Percentiles rank a stretch among this genome's conserved stretches.
Conservation (phyloP, 176 grass and related monocot genomes). For the Eragrostis curvula region DNA sequence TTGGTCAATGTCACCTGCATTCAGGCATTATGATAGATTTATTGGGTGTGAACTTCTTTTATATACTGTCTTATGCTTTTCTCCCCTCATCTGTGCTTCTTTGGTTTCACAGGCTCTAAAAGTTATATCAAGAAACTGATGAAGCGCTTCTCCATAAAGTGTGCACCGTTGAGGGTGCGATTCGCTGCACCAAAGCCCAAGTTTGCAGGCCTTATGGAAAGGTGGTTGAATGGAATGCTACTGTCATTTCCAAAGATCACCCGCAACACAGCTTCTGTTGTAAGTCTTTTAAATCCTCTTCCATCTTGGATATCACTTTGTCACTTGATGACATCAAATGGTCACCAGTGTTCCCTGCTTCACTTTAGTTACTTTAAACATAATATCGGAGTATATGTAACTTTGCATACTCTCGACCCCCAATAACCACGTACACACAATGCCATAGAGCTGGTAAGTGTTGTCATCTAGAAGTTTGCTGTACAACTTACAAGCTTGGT, state of each 20-base stretch:
- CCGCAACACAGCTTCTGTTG: conserved; percentile 59
- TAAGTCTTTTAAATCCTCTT: conserved; percentile 42
- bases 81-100: conserved; percentile 11
- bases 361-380: not conserved
- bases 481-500: not conserved
- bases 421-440: not conserved
- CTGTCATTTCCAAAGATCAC: conserved; percentile 68
- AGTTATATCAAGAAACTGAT: conserved; percentile 87
- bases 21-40: not conserved
- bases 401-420: not conserved
- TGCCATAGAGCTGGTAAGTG: not conserved
- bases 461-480: not conserved
- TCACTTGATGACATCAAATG: not conserved
- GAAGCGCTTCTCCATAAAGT: conserved; percentile 78
- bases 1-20: not conserved
- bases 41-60: not conserved
- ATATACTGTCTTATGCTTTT: not conserved
- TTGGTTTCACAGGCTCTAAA: conserved; percentile 62
- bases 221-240: conserved; percentile 67
- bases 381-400: not conserved
- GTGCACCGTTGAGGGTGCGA: conserved; percentile 74
- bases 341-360: not conserved
- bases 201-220: conserved; percentile 70
- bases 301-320: not conserved
- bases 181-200: conserved; percentile 71